phyloP scores from a whole-genome alignment of 2,329 filamentous ascomycete species.

The Cucurbitaria berberidis region DNA sequence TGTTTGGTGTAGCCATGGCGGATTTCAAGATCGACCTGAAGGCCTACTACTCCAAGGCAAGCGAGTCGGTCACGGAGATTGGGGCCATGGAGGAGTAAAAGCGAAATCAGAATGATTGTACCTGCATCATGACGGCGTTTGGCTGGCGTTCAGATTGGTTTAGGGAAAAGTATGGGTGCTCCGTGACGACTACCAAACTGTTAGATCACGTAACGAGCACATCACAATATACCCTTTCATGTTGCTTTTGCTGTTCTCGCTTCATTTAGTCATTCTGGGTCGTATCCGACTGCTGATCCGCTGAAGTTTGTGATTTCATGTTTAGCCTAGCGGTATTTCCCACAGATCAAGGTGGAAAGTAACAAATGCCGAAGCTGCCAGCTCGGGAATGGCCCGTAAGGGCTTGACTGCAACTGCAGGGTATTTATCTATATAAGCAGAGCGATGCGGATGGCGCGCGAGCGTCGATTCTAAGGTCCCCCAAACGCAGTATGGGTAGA shows the following conservation, averaged over 20 bases:
- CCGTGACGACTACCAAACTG: slow-evolving; percentile 13
- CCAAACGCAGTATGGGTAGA: not conserved
- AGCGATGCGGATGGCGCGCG: not conserved
- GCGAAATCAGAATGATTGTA: not conserved
- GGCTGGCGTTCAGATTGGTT: slow-evolving; percentile 24
- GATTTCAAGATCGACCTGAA: slow-evolving; percentile 85
- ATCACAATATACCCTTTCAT: slow-evolving; percentile 38
- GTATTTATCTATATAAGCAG: not conserved
- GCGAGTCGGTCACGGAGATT: slow-evolving; percentile 58
- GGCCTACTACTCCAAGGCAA: slow-evolving; percentile 60
- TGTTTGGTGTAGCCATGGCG: slow-evolving; percentile 88
- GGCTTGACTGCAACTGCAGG: not conserved
- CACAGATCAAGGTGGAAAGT: not conserved
- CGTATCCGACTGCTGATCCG: not conserved
- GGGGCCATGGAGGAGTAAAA: slow-evolving; percentile 53
- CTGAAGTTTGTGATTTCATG: not conserved
- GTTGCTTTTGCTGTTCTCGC: not conserved
- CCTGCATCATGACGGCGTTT: slow-evolving; percentile 36
- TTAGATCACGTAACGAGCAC: slow-evolving; percentile 17
- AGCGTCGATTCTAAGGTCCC: not conserved
- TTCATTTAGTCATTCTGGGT: not conserved
- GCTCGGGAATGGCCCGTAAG: not conserved
- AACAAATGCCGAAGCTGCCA: not conserved
- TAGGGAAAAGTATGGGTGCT: slow-evolving; percentile 24
- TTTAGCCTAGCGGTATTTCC: not conserved